These are phyloP conservation scores for Aspergillus amoenus DNA, from an alignment of 2,329 filamentous ascomycete genomes.

Conservation along the genomic window DNA sequence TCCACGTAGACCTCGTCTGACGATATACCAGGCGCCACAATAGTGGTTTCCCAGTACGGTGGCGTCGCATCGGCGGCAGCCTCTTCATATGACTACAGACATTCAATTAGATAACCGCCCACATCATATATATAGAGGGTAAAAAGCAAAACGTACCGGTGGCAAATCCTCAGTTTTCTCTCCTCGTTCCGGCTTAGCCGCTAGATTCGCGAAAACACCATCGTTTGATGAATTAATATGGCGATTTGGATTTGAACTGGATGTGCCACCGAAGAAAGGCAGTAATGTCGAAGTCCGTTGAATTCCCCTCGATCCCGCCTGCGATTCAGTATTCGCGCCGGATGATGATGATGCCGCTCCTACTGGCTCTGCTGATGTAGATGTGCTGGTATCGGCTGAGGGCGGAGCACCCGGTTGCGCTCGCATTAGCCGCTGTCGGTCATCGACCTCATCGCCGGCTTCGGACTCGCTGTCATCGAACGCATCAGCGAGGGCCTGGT, in stretches of 20 bases:
- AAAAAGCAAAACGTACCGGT: conserved; percentile 64
- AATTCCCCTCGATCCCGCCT: conserved; percentile 26
- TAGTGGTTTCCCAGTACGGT: conserved; percentile 98
- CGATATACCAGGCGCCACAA: conserved; percentile 87
- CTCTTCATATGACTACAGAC: conserved; percentile 85
- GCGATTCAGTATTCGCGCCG: conserved; percentile 17
- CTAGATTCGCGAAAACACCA: conserved; percentile 94
- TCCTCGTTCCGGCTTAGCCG: conserved; percentile 80
- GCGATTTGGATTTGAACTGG: conserved; percentile 39
- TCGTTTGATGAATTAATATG: conserved; percentile 79
- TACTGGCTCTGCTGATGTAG: conserved; percentile 8
- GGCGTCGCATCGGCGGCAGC: conserved; percentile 93
- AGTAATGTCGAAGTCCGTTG: conserved; percentile 54
- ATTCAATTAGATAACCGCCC: conserved; percentile 34
- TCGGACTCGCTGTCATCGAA: conserved; percentile 77
- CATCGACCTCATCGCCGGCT: conserved; percentile 70
- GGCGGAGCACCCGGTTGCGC: conserved; percentile 48
- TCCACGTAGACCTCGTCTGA: conserved; percentile 96
- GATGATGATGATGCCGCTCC: conserved; percentile 29
- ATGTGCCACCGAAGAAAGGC: conserved; percentile 48
- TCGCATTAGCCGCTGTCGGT: conserved; percentile 82
- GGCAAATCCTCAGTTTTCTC: conserved; percentile 87
- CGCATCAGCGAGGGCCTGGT: conserved; percentile 84
- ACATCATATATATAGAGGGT: background rate
- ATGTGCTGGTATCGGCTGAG: conserved; percentile 29